Percentiles rank a stretch among this genome's conserved stretches.
These are phyloP conservation scores for Xylogone sp. DNA, from an alignment of 2,329 filamentous ascomycete species.

Conservation along the genomic window DNA sequence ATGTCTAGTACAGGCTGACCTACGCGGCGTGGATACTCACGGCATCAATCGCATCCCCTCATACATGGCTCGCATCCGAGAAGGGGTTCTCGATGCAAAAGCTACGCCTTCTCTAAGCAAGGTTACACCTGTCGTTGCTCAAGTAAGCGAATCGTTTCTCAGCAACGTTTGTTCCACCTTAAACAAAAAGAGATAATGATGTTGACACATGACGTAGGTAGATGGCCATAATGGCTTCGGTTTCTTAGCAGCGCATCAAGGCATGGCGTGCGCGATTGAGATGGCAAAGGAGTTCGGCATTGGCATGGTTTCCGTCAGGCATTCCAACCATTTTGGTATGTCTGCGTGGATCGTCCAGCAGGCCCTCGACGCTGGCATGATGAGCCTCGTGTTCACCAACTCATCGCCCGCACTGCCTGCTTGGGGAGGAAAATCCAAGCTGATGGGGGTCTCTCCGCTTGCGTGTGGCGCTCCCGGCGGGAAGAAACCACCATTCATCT, in stretches of 20 bases:
- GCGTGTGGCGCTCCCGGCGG: conserved; percentile 66
- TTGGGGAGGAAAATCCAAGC: conserved; percentile 27
- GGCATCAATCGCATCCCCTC: conserved; percentile 75
- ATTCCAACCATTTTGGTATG: conserved; percentile 84
- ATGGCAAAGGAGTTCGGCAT: conserved; percentile 65
- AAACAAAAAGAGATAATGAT: background rate
- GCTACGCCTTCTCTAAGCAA: conserved; percentile 56
- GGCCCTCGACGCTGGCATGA: conserved; percentile 67
- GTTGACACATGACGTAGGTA: conserved; percentile 1
- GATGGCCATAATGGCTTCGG: conserved; percentile 71
- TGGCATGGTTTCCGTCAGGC: conserved; percentile 71
- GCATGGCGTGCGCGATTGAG: conserved; percentile 64
- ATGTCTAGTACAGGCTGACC: conserved; percentile 69
- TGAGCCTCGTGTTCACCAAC: conserved; percentile 42
- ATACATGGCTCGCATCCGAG: conserved; percentile 69
- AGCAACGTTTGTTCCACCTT: background rate
- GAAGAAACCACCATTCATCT: conserved; percentile 59
- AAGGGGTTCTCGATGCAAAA: conserved; percentile 61
- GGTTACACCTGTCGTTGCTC: conserved; percentile 67
- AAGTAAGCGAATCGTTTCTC: conserved; percentile 37
- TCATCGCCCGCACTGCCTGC: conserved; percentile 28
- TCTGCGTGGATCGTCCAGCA: conserved; percentile 76
- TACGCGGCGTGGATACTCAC: conserved; percentile 77
- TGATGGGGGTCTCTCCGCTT: conserved; percentile 29
- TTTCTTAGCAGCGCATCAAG: conserved; percentile 64